Base-by-base conservation (phyloP, 257 asterid genomes). In the Nicotiana undulata region DNA sequence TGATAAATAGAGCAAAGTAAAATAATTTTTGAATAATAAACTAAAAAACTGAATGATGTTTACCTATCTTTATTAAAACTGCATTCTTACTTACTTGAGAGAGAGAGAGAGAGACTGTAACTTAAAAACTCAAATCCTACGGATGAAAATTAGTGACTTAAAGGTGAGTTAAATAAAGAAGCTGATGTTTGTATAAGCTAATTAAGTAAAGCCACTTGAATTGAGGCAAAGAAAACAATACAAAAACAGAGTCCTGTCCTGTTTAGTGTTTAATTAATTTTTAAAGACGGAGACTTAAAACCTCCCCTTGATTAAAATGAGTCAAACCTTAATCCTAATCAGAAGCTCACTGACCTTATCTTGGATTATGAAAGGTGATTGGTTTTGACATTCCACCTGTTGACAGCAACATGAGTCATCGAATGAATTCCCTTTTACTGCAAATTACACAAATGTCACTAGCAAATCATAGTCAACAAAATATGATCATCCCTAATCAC, bases 241-340 rank as follows among this genome's bases (percentile, higher is more conserved):
- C 34, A 46, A 46, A 13, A 22, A 46, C 8, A 40, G 20, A 44
- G 53, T 72, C 26, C 24, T 72, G 53, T 72, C 26, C 24, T 72
- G n/a, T 46, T 72, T 26, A 72, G 9, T 49, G 63, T 49, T 74
- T 49, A 40, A 40, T 40, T 40, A 40, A 40, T 40, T 40, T 40
- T 9, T 9, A 40, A 40, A 40, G 49, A 11, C 2, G 0, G 49
- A 40, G n/a, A 40, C 68, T 83, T 75, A 76, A 58, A 81, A 44
- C 28, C 79, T 8, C 46, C 44, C 67, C 24, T 84, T 64, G 51
- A 44, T 83, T 83, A n/a, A 66, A 64, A 67, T 29, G 4, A 76
- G 97, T 92, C 91, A 92, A 78, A 85, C 80, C 82, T 79, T 83
- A 88, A 87, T 81, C 86, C 78, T 86, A 89, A 84, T 85, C 81